Evolutionary conservation across 2,329 filamentous ascomycete genomes (phyloP).

Genomic region (Podosphaera xanthii): DNA sequence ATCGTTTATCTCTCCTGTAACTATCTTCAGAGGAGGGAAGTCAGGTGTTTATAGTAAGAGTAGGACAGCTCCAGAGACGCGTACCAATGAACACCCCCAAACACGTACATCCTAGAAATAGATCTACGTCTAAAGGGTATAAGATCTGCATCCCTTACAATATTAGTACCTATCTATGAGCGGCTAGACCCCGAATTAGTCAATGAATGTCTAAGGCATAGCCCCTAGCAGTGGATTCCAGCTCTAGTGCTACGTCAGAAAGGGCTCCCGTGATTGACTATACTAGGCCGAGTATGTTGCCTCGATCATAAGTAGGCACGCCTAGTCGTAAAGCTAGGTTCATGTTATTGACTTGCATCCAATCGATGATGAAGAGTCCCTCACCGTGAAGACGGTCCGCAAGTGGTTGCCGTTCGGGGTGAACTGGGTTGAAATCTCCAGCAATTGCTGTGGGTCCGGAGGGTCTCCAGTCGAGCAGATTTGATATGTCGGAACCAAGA

Average conservation of each 20-base stretch:
- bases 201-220: too few relatives aligned
- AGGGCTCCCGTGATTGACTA: background rate
- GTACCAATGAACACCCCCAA: too few relatives aligned
- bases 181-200: too few relatives aligned
- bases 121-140: too few relatives aligned
- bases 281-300: background rate
- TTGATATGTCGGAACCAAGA: background rate
- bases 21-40: too few relatives aligned
- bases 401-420: background rate
- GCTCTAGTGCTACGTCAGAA: background rate
- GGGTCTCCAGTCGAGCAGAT: slow-evolving; percentile 4
- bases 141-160: too few relatives aligned
- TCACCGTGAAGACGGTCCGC: background rate
- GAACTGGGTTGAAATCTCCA: background rate
- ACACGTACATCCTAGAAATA: too few relatives aligned
- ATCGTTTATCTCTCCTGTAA: too few relatives aligned
- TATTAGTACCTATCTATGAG: too few relatives aligned
- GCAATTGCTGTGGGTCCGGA: background rate
- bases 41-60: too few relatives aligned
- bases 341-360: background rate
- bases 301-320: background rate
- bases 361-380: background rate
- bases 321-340: background rate
- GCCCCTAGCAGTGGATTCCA: background rate
- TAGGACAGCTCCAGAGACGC: too few relatives aligned